Base-by-base conservation (phyloP, 2,329 filamentous ascomycete genomes). In the Fusarium sp. region DNA sequence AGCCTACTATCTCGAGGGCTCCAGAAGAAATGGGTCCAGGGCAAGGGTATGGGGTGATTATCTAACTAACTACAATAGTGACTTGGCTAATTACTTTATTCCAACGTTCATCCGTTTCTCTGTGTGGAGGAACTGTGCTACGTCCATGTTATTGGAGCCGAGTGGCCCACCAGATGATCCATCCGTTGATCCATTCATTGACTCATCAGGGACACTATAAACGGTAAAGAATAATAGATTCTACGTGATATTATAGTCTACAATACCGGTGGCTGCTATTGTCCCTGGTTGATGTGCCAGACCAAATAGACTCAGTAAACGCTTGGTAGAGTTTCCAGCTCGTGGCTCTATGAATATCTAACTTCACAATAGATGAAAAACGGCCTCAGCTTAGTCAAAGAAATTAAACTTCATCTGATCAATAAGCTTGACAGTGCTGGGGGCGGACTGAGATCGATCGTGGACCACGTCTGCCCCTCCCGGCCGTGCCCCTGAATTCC, bases 101-200 rank as follows among this genome's bases (percentile, higher is more conserved):
- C 16, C 36, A 33, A 65, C 45, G 45, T 59, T 52, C 8, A 20
- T n/a, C 23, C 8, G 30, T 16, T 57, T 46, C 13, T 11, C n/a
- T 34, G 15, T 23, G 26, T 30, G 23, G 31, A 37, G 31, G 41
- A 26, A 23, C 28, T 20, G 13, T 23, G 15, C 9, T 30, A 16
- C n/a, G 6, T 18, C 31, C 23, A 16, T 36, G 3, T 36, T 15
- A 41, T 20, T 30, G 30, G 30, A 42, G n/a, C 9, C 6, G 20
- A n/a, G 3, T 7, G 33, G 26, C 26, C 26, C 18, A 34, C 46
- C 20, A 16, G 11, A 44, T 7, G 0, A 42, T 42, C 9, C 13
- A 33, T 15, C 7, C 8, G 7, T 13, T 8, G 13, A 13, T 34
- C 51, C 12, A 30, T 4, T 4, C 23, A 23, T 23, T 23, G 23